Conservation (phyloP, 768 basidiomycete genomes). For the Lyophyllum semitale region DNA sequence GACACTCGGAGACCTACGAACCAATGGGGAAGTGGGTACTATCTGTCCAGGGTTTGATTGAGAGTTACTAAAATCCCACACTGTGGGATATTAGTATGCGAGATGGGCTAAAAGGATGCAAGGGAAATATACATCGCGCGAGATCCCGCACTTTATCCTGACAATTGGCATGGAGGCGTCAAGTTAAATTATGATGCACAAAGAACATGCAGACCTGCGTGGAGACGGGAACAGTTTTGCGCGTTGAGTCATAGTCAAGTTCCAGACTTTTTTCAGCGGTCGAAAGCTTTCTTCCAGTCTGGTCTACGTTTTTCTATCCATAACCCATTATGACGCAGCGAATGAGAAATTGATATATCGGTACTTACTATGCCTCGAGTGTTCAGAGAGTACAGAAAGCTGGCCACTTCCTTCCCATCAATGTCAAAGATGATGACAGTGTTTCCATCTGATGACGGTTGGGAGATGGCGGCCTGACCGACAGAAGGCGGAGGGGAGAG, state of each 20-base stretch:
- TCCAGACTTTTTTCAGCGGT: constrained; percentile 23
- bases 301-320: constrained; percentile 11
- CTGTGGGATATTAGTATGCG: constrained; percentile 2
- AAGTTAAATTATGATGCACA: not conserved
- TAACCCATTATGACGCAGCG: not conserved
- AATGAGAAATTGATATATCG: not conserved
- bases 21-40: constrained; percentile 13
- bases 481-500: constrained; percentile 41
- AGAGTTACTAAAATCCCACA: constrained; percentile 15
- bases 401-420: constrained; percentile 27
- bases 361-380: constrained; percentile 48
- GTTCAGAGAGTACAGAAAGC: constrained; percentile 43
- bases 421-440: constrained; percentile 40
- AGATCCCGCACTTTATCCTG: constrained; percentile 27
- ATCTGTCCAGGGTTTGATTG: constrained; percentile 5
- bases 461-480: constrained; percentile 27
- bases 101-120: not conserved
- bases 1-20: constrained; percentile 4
- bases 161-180: not conserved
- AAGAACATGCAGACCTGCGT: constrained; percentile 19
- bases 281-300: constrained; percentile 21
- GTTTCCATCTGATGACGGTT: constrained; percentile 17
- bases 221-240: constrained; percentile 9
- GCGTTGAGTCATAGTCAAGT: constrained; percentile 17
- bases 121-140: constrained; percentile 21